Percentiles rank a stretch among this genome's conserved stretches.
phyloP scores from a whole-genome alignment of 2,329 filamentous ascomycete species.

The Alternaria consortialis region DNA sequence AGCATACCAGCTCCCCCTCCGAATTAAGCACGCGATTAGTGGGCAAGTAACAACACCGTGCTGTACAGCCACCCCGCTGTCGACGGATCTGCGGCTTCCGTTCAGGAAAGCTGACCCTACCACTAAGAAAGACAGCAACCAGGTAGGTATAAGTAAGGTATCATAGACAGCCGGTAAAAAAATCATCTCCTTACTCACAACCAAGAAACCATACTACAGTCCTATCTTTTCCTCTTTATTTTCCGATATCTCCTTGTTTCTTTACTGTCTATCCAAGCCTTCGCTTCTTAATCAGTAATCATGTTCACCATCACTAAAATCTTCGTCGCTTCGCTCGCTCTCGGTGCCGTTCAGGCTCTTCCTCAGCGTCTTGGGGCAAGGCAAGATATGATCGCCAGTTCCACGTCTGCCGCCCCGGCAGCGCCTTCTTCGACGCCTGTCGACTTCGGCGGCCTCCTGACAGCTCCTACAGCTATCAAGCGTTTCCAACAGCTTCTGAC shows the following conservation, averaged over 20 bases:
- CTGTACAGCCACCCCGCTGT: conserved; percentile 21
- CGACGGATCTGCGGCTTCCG: conserved; percentile 21
- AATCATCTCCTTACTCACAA: conserved; percentile 41
- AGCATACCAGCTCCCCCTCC: conserved; percentile 21
- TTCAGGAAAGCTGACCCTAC: conserved; percentile 2
- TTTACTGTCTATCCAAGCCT: conserved; percentile 31
- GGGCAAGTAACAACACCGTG: conserved; percentile 6
- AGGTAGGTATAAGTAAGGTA: conserved; percentile 40
- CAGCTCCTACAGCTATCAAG: conserved; percentile 49
- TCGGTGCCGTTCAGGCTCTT: conserved; percentile 43
- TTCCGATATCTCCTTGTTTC: conserved; percentile 24
- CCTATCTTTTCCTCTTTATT: conserved; percentile 28
- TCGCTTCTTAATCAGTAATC: conserved; percentile 37
- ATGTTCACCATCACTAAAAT: conserved; percentile 50
- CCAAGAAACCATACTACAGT: conserved; percentile 37
- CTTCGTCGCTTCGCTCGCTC: conserved; percentile 44
- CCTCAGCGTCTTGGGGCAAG: conserved; percentile 26
- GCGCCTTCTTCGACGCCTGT: conserved; percentile 24
- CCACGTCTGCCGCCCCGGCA: conserved; percentile 12
- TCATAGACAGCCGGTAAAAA: conserved; percentile 4
- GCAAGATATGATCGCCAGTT: not conserved
- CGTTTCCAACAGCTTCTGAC: conserved; percentile 51
- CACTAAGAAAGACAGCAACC: not conserved
- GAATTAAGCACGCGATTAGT: conserved; percentile 22
- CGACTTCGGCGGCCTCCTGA: conserved; percentile 44